Evolutionary conservation across 177 flowering plant genomes (phyloP).

Genomic region (Tripterygium wilfordii): DNA sequence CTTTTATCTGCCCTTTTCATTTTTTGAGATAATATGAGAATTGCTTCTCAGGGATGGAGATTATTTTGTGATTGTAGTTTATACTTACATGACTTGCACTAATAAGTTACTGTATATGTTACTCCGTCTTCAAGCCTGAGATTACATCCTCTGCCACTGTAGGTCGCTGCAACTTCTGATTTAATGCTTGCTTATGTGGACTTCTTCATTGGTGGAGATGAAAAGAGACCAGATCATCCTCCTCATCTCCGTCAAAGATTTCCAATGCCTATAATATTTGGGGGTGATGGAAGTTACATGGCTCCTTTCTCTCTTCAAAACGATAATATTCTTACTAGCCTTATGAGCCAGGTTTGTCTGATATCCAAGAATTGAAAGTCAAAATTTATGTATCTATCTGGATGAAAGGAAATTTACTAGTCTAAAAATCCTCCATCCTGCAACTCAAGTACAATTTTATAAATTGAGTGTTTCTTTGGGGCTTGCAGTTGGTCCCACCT

Average conservation of each 20-base stretch:
- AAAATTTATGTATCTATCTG: no score
- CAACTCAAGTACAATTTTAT: not conserved
- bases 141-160: conserved; percentile 5
- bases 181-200: conserved; percentile 90
- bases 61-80: no score
- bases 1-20: no score
- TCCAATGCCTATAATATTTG: conserved; percentile 78
- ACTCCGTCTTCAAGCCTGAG: no score
- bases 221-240: conserved; percentile 92
- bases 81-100: no score
- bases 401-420: no score
- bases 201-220: conserved; percentile 99
- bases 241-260: conserved; percentile 79
- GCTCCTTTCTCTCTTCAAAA: conserved; percentile 90
- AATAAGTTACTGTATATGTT: no score
- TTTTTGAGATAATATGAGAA: no score
- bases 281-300: conserved; percentile 99
- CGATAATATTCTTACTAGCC: conserved; percentile 88
- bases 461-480: conserved; percentile 5
- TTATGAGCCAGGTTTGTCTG: conserved; percentile 95
- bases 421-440: not conserved
- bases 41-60: no score
- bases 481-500: conserved; percentile 80
- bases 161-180: conserved; percentile 96
- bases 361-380: conserved; percentile 1